Percentiles rank a stretch among this genome's conserved stretches.
Evolutionary conservation across 2,329 filamentous ascomycete species (phyloP).

Genomic region (Pochonia chlamydosporia): DNA sequence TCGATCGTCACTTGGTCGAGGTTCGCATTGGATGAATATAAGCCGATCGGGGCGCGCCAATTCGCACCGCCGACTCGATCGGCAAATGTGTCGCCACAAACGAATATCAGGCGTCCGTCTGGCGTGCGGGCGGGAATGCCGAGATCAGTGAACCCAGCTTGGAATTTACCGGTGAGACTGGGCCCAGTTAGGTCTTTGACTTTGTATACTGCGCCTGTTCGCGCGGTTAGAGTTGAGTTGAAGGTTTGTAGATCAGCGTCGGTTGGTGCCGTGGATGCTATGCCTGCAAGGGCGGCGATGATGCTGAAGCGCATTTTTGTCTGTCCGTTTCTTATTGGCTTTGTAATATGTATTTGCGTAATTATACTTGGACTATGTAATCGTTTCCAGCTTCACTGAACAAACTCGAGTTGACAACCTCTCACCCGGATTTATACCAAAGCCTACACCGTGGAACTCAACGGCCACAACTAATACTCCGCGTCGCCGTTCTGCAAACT

Average conservation of each 20-base stretch:
- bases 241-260: background rate
- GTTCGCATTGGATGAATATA: background rate
- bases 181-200: background rate
- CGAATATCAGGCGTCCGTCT: background rate
- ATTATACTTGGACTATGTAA: too few species aligned
- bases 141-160: background rate
- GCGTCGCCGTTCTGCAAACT: too few species aligned
- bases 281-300: background rate
- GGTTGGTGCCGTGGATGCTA: background rate
- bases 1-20: background rate
- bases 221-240: background rate
- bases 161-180: background rate
- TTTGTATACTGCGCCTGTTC: background rate
- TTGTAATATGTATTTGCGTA: too few species aligned
- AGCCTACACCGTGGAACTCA: too few species aligned
- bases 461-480: too few species aligned
- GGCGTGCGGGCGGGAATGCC: background rate
- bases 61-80: background rate
- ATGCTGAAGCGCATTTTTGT: background rate
- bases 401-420: too few species aligned
- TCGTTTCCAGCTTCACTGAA: too few species aligned
- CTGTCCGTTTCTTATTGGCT: too few species aligned
- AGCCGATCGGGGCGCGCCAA: background rate
- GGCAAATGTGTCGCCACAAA: background rate
- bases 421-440: too few species aligned